Percentiles rank a stretch among this genome's conserved stretches.
These are phyloP conservation scores for Solanum peruvianum DNA, from an alignment of 257 asterid species.

Conservation along the genomic window DNA sequence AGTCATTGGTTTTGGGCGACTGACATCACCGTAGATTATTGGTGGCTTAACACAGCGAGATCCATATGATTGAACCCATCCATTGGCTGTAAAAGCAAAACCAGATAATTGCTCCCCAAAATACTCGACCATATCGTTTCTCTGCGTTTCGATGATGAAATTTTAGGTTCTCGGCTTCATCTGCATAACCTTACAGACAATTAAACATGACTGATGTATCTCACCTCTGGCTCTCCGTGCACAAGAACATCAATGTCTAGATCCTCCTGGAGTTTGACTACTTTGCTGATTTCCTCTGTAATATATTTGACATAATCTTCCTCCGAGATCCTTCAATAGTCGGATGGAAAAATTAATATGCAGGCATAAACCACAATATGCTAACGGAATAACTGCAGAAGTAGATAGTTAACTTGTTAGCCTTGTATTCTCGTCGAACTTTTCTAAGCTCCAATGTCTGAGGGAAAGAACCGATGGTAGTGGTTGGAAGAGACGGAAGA, in stretches of 20 bases:
- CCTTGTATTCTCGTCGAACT: constrained; percentile 95
- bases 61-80: constrained; percentile 98
- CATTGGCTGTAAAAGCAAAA: constrained; percentile 91
- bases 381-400: neutral
- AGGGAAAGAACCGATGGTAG: constrained; percentile 96
- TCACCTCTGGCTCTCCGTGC: constrained; percentile 99
- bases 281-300: constrained; percentile 81
- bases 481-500: constrained; percentile 97
- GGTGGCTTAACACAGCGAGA: constrained; percentile 99
- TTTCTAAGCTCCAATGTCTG: constrained; percentile 90
- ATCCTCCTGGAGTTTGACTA: constrained; percentile 96
- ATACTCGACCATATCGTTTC: constrained; percentile 99
- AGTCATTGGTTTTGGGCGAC: constrained; percentile 96
- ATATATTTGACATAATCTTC: constrained; percentile 72
- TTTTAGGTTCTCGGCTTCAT: neutral
- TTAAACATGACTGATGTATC: neutral
- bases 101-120: constrained; percentile 97
- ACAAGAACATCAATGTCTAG: constrained; percentile 96
- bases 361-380: neutral
- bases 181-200: neutral
- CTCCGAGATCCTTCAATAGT: constrained; percentile 54
- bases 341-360: neutral
- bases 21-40: constrained; percentile 93
- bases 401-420: constrained; percentile 54
- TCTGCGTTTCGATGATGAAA: constrained; percentile 31